Percentiles rank a stretch among this genome's conserved stretches.
phyloP scores from a whole-genome alignment of 1,284 basidiomycete genomes.

The Macrocybe sp. region DNA sequence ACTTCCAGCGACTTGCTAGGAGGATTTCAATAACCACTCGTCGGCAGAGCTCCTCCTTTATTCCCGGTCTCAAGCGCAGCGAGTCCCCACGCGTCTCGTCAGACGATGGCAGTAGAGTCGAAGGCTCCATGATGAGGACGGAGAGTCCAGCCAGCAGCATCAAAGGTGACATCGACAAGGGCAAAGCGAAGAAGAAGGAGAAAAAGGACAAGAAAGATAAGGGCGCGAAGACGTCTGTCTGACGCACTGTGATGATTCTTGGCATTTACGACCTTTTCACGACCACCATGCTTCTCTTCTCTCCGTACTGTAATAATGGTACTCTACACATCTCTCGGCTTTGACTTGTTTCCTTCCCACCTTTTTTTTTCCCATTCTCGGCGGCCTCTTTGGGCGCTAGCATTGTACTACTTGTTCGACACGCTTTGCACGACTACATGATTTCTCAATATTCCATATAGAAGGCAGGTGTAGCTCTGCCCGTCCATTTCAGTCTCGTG shows the following conservation, averaged over 20 bases:
- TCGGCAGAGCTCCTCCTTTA: conserved; percentile 48
- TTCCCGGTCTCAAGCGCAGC: conserved; percentile 45
- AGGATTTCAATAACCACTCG: conserved; percentile 64
- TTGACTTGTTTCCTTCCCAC: not conserved
- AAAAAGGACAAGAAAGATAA: conserved; percentile 48
- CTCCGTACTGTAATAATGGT: not conserved
- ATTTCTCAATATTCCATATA: too few species aligned
- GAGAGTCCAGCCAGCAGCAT: conserved; percentile 49
- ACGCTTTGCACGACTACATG: too few species aligned
- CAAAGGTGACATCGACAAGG: conserved; percentile 39
- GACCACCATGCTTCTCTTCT: conserved; percentile 1
- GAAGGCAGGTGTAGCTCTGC: too few species aligned
- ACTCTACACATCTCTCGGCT: too few species aligned
- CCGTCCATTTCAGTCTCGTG: too few species aligned
- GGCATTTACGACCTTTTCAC: not conserved
- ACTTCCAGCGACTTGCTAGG: conserved; percentile 73
- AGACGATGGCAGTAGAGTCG: conserved; percentile 29
- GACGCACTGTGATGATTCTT: not conserved
- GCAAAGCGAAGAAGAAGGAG: conserved; percentile 45
- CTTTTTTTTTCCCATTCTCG: not conserved
- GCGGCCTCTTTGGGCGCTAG: not conserved
- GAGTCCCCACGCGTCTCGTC: conserved; percentile 35
- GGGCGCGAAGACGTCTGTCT: conserved; percentile 27
- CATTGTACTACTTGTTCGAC: not conserved
- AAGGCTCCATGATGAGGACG: conserved; percentile 31